phyloP scores from a whole-genome alignment of 2,329 filamentous ascomycete genomes.

The Neurospora sp. region DNA sequence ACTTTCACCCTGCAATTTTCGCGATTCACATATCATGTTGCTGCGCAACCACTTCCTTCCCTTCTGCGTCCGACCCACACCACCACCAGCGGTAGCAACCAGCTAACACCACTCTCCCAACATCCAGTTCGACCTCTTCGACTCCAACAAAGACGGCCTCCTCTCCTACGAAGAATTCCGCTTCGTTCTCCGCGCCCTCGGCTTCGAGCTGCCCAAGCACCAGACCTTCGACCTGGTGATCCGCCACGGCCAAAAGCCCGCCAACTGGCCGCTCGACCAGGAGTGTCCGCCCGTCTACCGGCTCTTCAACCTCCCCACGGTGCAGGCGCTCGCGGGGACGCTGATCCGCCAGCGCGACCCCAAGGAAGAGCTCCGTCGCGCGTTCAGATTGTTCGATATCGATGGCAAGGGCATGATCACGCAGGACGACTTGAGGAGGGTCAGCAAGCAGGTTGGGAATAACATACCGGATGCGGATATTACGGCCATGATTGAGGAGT shows the following conservation, averaged over 20 bases:
- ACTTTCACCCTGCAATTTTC: background rate
- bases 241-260: slow-evolving; percentile 65
- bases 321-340: slow-evolving; percentile 67
- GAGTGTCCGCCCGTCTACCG: slow-evolving; percentile 55
- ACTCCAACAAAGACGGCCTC: slow-evolving; percentile 86
- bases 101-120: background rate
- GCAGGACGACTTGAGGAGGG: slow-evolving; percentile 74
- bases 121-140: slow-evolving; percentile 79
- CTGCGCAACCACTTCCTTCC: background rate
- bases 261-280: slow-evolving; percentile 43
- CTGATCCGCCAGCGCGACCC: slow-evolving; percentile 78
- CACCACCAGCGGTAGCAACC: background rate
- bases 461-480: slow-evolving; percentile 89
- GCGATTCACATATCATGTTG: background rate
- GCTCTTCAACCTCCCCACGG: slow-evolving; percentile 60
- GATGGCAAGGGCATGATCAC: slow-evolving; percentile 88
- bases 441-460: slow-evolving; percentile 86
- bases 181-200: slow-evolving; percentile 89
- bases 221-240: slow-evolving; percentile 77
- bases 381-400: slow-evolving; percentile 88
- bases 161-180: slow-evolving; percentile 98
- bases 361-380: slow-evolving; percentile 79
- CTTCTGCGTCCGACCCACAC: background rate
- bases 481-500: slow-evolving; percentile 93
- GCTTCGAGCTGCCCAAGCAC: slow-evolving; percentile 80